phyloP scores from a whole-genome alignment of 2,329 filamentous ascomycete genomes.

The Talaromyces sp. region DNA sequence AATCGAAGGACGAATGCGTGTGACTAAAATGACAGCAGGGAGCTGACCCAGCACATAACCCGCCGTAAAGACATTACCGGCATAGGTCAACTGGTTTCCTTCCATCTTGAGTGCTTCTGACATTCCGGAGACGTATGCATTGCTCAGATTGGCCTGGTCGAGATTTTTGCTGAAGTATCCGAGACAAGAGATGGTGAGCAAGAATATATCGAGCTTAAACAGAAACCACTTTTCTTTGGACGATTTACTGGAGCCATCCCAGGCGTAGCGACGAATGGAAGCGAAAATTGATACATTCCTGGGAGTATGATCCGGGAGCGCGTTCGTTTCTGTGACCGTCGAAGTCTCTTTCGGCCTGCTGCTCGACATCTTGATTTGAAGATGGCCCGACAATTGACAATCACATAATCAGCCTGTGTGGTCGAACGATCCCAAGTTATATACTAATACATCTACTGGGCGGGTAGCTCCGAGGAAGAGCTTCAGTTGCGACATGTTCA shows the following conservation, averaged over 20 bases:
- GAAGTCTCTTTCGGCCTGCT: background rate
- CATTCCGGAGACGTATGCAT: conserved; percentile 51
- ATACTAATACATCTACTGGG: background rate
- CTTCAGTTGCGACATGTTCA: background rate
- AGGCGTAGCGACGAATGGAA: conserved; percentile 20
- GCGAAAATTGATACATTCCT: conserved; percentile 34
- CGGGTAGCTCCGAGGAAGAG: background rate
- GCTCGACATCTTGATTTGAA: background rate
- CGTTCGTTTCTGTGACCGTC: background rate
- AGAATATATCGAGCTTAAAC: conserved; percentile 49
- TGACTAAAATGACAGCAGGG: conserved; percentile 41
- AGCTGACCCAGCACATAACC: conserved; percentile 41
- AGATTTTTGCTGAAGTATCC: conserved; percentile 48
- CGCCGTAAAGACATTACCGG: conserved; percentile 46
- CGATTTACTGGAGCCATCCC: conserved; percentile 43
- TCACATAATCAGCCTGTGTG: background rate
- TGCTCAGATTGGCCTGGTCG: conserved; percentile 46
- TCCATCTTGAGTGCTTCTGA: conserved; percentile 46
- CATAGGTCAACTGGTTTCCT: conserved; percentile 44
- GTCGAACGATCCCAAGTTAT: background rate
- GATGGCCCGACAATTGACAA: background rate
- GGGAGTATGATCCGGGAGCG: conserved; percentile 6
- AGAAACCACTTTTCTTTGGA: conserved; percentile 44
- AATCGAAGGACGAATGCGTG: conserved; percentile 36
- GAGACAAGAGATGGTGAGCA: conserved; percentile 43